Percentiles rank a stretch among this genome's conserved stretches.
Evolutionary conservation across 495 filamentous ascomycete genomes (phyloP).

Genomic region (Lineolata rhizophorae): DNA sequence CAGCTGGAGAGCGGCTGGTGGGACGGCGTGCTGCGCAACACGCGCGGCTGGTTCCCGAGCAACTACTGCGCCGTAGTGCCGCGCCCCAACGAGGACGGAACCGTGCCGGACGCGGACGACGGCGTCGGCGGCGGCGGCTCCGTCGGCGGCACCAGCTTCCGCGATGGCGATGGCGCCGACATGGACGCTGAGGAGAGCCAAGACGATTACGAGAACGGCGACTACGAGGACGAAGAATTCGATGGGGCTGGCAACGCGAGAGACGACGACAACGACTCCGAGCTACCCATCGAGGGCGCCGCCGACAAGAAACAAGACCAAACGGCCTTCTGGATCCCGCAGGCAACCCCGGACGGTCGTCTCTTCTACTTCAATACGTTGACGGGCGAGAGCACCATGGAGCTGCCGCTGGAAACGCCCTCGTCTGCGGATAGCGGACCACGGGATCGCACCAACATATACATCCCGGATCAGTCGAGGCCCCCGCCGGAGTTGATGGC

Average conservation of each 20-base stretch:
- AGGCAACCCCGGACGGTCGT: slow-evolving; percentile 80
- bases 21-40: slow-evolving; percentile 88
- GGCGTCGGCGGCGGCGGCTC: slow-evolving; percentile 5
- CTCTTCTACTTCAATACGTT: slow-evolving; percentile 97
- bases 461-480: slow-evolving; percentile 71
- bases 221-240: slow-evolving; percentile 37
- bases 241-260: slow-evolving; percentile 27
- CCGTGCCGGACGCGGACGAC: slow-evolving; percentile 16
- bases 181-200: slow-evolving; percentile 21
- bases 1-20: slow-evolving; percentile 97
- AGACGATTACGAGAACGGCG: slow-evolving; percentile 45
- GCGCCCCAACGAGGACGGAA: slow-evolving; percentile 37
- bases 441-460: slow-evolving; percentile 66
- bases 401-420: slow-evolving; percentile 81
- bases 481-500: slow-evolving; percentile 87
- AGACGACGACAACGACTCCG: slow-evolving; percentile 26
- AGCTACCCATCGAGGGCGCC: slow-evolving; percentile 44
- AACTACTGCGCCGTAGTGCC: slow-evolving; percentile 85
- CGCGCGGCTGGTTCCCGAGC: slow-evolving; percentile 96
- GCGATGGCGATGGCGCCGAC: slow-evolving; percentile 22
- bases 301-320: slow-evolving; percentile 47
- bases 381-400: slow-evolving; percentile 80
- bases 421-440: slow-evolving; percentile 66
- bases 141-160: too few relatives aligned
- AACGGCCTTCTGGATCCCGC: slow-evolving; percentile 94